Evolutionary conservation across 2,329 filamentous ascomycete genomes (phyloP).

Genomic region (Penicillium palitans): DNA sequence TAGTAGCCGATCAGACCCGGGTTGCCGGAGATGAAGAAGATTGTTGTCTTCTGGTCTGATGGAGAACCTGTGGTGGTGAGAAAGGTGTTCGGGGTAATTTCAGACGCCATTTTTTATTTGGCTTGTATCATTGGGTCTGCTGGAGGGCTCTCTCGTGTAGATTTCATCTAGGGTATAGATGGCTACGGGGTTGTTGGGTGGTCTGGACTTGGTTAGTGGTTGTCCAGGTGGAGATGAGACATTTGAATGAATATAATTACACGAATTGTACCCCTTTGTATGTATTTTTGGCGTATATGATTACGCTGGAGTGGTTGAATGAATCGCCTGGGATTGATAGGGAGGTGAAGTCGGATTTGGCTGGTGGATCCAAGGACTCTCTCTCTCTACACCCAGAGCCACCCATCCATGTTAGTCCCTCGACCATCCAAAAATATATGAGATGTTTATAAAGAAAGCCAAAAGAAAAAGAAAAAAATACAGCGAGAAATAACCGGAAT

Average conservation of each 20-base stretch:
- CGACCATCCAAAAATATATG: background rate
- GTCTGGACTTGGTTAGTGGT: background rate
- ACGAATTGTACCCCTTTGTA: background rate
- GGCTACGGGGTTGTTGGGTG: background rate
- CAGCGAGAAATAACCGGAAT: background rate
- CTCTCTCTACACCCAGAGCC: background rate
- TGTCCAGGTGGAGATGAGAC: background rate
- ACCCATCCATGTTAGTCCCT: background rate
- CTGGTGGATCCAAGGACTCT: conserved; percentile 16
- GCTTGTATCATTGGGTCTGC: background rate
- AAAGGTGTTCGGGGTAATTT: conserved; percentile 36
- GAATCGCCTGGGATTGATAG: background rate
- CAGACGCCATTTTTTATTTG: conserved; percentile 19
- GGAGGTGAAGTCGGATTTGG: conserved; percentile 1
- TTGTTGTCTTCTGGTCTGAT: conserved; percentile 23
- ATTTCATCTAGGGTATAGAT: conserved; percentile 5
- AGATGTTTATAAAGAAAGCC: no score
- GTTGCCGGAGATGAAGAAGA: conserved; percentile 54
- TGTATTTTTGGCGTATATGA: background rate
- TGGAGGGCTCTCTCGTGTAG: background rate
- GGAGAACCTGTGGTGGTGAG: conserved; percentile 25
- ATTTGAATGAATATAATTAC: background rate
- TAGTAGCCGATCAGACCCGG: conserved; percentile 54
- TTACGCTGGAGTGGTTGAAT: background rate
- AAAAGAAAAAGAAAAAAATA: no score